Percentiles rank a stretch among this genome's conserved stretches.
These are phyloP conservation scores for Termitomyces sp. DNA, from an alignment of 768 basidiomycete genomes.

Conservation along the genomic window DNA sequence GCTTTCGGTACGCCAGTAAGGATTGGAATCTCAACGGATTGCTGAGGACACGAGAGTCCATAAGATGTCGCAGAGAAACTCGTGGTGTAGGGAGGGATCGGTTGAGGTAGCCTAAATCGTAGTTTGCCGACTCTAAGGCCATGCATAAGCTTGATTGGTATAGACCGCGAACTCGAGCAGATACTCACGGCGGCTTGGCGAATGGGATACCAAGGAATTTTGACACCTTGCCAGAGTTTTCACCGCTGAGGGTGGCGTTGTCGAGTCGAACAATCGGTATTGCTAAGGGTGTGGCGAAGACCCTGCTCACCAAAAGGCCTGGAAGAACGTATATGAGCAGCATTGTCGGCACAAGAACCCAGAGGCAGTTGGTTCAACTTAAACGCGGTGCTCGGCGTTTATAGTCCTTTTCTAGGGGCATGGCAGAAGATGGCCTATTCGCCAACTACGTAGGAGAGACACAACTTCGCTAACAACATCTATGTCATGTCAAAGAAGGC, in stretches of 20 bases:
- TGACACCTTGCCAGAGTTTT: conserved; percentile 21
- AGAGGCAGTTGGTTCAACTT: not conserved
- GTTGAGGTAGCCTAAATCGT: conserved; percentile 35
- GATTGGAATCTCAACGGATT: conserved; percentile 28
- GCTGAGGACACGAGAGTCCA: conserved; percentile 44
- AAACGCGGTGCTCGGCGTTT: not conserved
- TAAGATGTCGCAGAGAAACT: conserved; percentile 30
- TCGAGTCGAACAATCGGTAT: conserved; percentile 35
- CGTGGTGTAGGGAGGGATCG: conserved; percentile 28
- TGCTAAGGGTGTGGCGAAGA: conserved; percentile 17
- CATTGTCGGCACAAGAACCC: not conserved
- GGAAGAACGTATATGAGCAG: not conserved
- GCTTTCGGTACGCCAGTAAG: conserved; percentile 28
- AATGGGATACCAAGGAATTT: conserved; percentile 52
- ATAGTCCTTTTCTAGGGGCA: not conserved
- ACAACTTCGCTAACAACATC: not conserved
- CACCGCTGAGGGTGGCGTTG: conserved; percentile 39
- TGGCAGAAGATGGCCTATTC: not conserved
- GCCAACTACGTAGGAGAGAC: not conserved
- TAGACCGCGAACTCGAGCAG: not conserved
- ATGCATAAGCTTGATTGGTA: not conserved
- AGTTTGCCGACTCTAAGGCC: conserved; percentile 25
- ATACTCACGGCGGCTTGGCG: conserved; percentile 45
- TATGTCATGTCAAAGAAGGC: not conserved
- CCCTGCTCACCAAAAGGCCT: not conserved